Base-by-base conservation (phyloP, 1,139 yeast genomes). In the Zygotorulaspora mrakii region DNA sequence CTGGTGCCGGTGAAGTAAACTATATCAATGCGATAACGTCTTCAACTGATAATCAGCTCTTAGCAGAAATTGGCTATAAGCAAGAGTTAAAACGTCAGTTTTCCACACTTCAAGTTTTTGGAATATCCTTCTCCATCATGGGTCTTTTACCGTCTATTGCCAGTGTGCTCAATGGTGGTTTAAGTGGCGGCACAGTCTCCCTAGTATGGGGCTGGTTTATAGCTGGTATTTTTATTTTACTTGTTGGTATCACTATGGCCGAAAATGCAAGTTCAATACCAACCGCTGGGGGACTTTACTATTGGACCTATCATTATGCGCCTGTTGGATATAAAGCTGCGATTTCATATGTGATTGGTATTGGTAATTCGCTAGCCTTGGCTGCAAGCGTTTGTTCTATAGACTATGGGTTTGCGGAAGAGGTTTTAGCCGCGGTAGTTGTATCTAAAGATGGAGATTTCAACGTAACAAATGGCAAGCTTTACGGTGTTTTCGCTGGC, bases 201-300 rank as follows among this genome's bases (percentile, higher is more conserved):
- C 68, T 77, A n/a, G 73, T 79, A n/a, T 82, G 87, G 85, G 84
- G 87, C 37, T 82, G 87, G 85, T 69, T 80, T 41, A 66, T 72
- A 37, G 74, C 79, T 31, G 74, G 76, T 13, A 45, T 70, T 35
- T 79, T 80, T 47, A 74, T 82, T 45, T 59, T 79, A 35, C 64
- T 71, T 41, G 72, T 77, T 42, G 87, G 86, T n/a, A 49, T 71
- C 40, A 71, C 81, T 10, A 79, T 81, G 68, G 74, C 84, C 12
- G 79, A 79, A 47, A 63, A 79, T 39, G 82, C 82, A 1, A 73
- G 80, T 18, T 72, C 84, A 11, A 74, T 77, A 56, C 87, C 87
- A 38, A 79, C 87, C 3, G 71, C 80, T 13, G 87, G 88, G 42
- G 88, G 87, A 7, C 67, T 80, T 52, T 79, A 79, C 58, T 78